These are phyloP conservation scores for Helianthus tuberosus DNA, from an alignment of 129 eudicot genomes.

Conservation along the genomic window DNA sequence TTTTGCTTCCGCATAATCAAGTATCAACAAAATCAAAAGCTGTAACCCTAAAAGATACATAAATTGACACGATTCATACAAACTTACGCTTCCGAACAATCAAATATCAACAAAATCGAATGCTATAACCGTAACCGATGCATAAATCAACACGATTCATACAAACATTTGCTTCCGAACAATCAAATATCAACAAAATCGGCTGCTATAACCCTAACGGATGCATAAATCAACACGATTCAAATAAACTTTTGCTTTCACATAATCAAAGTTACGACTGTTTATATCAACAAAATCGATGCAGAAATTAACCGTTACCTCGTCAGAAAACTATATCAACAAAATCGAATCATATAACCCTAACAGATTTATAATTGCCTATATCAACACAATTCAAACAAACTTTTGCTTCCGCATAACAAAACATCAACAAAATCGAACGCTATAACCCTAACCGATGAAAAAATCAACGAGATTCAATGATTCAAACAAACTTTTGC, in stretches of 20 bases:
- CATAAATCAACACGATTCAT: too few relatives aligned
- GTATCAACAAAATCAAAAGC: neutral
- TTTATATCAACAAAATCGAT: too few relatives aligned
- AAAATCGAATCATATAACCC: neutral
- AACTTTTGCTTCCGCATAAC: too few relatives aligned
- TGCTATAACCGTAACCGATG: too few relatives aligned
- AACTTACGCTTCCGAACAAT: conserved; percentile 4
- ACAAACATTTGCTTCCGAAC: too few relatives aligned
- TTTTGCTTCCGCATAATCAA: conserved; percentile 11
- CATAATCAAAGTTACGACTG: too few relatives aligned
- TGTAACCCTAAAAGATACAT: conserved; percentile 1
- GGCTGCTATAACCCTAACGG: neutral
- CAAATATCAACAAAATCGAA: neutral
- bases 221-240: conserved; percentile 3
- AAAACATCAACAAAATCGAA: conserved; percentile 1
- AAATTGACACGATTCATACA: neutral
- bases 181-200: too few relatives aligned
- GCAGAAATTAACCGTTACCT: too few relatives aligned
- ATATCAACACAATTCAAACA: too few relatives aligned
- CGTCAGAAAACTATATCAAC: too few relatives aligned
- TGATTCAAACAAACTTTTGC: neutral
- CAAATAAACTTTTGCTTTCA: neutral
- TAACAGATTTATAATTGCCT: too few relatives aligned
- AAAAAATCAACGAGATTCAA: conserved; percentile 10
- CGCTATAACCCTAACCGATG: neutral